phyloP scores from a whole-genome alignment of 192 early-diverging fungal species.

The Allomyces macrogynus region DNA sequence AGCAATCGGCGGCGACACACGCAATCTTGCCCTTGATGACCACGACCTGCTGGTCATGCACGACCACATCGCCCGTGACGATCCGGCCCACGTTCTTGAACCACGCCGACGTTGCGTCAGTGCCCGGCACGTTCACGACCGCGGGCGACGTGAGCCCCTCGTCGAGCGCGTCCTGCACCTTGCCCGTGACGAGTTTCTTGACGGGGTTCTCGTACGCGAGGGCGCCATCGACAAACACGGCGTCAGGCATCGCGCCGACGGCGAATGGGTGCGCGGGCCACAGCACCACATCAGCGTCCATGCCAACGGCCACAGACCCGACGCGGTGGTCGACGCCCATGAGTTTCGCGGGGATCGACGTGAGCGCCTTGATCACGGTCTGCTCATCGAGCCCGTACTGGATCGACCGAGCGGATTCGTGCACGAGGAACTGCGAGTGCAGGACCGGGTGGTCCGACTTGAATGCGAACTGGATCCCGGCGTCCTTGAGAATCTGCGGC shows the following conservation, averaged over 20 bases:
- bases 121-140: slow-evolving; percentile 12
- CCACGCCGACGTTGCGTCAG: slow-evolving; percentile 1
- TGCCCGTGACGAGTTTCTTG: slow-evolving; percentile 16
- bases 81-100: neutral
- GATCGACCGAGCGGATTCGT: slow-evolving; percentile 50
- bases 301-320: slow-evolving; percentile 36
- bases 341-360: slow-evolving; percentile 44
- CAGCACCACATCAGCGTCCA: slow-evolving; percentile 63
- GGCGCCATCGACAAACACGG: slow-evolving; percentile 54
- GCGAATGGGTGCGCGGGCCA: slow-evolving; percentile 50
- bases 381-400: slow-evolving; percentile 46
- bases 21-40: neutral
- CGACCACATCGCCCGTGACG: neutral
- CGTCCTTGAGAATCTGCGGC: slow-evolving; percentile 37
- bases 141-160: slow-evolving; percentile 18
- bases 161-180: slow-evolving; percentile 22
- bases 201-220: slow-evolving; percentile 26
- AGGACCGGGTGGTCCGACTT: slow-evolving; percentile 63
- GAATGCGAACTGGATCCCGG: slow-evolving; percentile 49
- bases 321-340: slow-evolving; percentile 47
- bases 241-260: slow-evolving; percentile 47
- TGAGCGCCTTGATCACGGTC: slow-evolving; percentile 38
- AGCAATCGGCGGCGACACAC: neutral
- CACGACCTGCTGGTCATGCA: neutral
- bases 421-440: slow-evolving; percentile 50